phyloP scores from a whole-genome alignment of 2,329 filamentous ascomycete species.

The Massarina eburnea region DNA sequence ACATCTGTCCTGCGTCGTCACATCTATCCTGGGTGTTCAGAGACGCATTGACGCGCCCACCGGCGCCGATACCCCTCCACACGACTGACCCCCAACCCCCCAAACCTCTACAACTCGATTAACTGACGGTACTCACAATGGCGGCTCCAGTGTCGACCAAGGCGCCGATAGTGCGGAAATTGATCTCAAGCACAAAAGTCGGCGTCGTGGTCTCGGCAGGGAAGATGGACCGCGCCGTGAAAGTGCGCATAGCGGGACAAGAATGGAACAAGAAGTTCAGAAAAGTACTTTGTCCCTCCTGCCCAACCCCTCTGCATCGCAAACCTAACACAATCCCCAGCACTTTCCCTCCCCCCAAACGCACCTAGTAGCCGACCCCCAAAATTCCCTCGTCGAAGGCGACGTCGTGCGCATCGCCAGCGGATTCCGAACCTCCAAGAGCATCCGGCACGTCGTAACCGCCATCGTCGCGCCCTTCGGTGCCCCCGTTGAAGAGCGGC shows the following conservation, averaged over 20 bases:
- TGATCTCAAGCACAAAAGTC: slow-evolving; percentile 33
- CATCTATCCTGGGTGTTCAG: too few species aligned
- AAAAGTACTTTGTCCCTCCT: slow-evolving; percentile 58
- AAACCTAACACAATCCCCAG: slow-evolving; percentile 42
- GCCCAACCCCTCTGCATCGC: neutral
- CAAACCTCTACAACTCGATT: slow-evolving; percentile 7
- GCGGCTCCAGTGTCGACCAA: slow-evolving; percentile 21
- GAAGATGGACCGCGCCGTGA: slow-evolving; percentile 76
- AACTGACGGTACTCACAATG: slow-evolving; percentile 24
- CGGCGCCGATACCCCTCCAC: slow-evolving; percentile 9
- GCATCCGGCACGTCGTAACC: slow-evolving; percentile 73
- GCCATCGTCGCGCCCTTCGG: slow-evolving; percentile 74
- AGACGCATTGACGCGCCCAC: slow-evolving; percentile 10
- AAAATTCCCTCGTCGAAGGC: slow-evolving; percentile 69
- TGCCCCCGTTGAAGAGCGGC: slow-evolving; percentile 62
- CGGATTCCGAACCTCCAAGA: slow-evolving; percentile 65
- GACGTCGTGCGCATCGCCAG: slow-evolving; percentile 73
- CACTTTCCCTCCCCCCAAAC: slow-evolving; percentile 65
- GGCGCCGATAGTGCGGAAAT: slow-evolving; percentile 26
- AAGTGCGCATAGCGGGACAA: slow-evolving; percentile 70
- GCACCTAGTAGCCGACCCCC: slow-evolving; percentile 77
- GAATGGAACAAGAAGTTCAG: slow-evolving; percentile 72
- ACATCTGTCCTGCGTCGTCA: neutral
- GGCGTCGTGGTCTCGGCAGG: slow-evolving; percentile 78
- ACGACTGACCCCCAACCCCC: slow-evolving; percentile 11